Conservation (phyloP, 768 basidiomycete species). For the Trametes punicea region DNA sequence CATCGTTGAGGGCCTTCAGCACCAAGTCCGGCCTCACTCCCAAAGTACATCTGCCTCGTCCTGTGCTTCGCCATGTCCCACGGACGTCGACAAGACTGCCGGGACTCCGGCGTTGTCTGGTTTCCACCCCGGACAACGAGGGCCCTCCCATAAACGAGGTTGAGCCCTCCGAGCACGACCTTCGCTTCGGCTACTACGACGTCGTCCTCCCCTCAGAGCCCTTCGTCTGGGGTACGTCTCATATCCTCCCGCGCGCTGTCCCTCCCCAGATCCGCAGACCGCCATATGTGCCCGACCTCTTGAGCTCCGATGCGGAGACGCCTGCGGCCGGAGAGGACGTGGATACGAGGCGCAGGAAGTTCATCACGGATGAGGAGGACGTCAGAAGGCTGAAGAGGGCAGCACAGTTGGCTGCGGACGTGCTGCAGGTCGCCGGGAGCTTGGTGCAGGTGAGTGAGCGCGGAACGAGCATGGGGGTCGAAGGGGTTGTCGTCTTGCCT, state of each 20-base stretch:
- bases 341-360: neutral
- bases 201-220: conserved; percentile 67
- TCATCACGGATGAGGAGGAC: conserved; percentile 18
- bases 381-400: conserved; percentile 17
- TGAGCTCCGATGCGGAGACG: neutral
- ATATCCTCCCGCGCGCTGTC: conserved; percentile 55
- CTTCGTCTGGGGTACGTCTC: conserved; percentile 58
- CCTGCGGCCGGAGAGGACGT: neutral
- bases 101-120: neutral
- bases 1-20: neutral
- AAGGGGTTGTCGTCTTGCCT: neutral
- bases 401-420: conserved; percentile 22
- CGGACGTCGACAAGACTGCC: neutral
- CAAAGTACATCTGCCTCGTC: neutral
- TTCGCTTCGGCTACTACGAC: conserved; percentile 48
- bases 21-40: neutral
- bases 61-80: neutral
- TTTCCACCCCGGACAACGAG: neutral
- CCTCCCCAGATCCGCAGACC: conserved; percentile 57
- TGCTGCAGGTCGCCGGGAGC: conserved; percentile 22
- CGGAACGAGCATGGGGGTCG: neutral
- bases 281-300: conserved; percentile 30
- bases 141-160: neutral
- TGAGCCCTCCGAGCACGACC: conserved; percentile 19
- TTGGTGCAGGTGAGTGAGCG: conserved; percentile 22